phyloP scores from a whole-genome alignment of 108 stramenopile species.

The Conticribra guillardii region DNA sequence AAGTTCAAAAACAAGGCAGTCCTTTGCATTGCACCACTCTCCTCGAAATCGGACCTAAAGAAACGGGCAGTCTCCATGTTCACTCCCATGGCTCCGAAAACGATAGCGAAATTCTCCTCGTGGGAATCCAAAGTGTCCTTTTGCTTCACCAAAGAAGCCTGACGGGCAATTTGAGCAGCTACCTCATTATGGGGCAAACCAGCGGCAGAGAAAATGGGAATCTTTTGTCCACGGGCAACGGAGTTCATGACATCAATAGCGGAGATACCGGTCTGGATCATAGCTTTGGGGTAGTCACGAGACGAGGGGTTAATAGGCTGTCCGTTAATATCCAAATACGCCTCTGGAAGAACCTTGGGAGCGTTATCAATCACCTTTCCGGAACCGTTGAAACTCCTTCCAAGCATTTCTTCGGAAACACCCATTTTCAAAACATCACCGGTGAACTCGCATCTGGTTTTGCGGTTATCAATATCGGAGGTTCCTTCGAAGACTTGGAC shows the following conservation, averaged over 20 bases:
- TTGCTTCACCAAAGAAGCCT: slow-evolving; percentile 97
- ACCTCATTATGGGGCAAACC: slow-evolving; percentile 99
- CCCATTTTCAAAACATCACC: slow-evolving; percentile 99
- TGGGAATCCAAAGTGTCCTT: slow-evolving; percentile 97
- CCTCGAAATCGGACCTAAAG: slow-evolving; percentile 99
- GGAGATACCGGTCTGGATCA: slow-evolving; percentile 99
- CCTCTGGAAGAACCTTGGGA: slow-evolving; percentile 99
- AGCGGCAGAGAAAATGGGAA: slow-evolving; percentile 99
- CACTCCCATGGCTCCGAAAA: slow-evolving; percentile 99
- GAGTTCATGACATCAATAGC: slow-evolving; percentile 99
- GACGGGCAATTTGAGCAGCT: slow-evolving; percentile 99
- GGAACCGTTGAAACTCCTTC: slow-evolving; percentile 98
- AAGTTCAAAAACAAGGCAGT: slow-evolving; percentile 99
- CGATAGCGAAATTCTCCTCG: slow-evolving; percentile 99
- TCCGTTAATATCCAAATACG: slow-evolving; percentile 99
- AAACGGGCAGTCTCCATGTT: slow-evolving; percentile 99
- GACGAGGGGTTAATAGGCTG: slow-evolving; percentile 99
- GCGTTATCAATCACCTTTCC: slow-evolving; percentile 98
- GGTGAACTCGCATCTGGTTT: slow-evolving; percentile 97
- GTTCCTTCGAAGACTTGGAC: slow-evolving; percentile 99
- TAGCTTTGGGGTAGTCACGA: slow-evolving; percentile 99
- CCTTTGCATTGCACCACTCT: slow-evolving; percentile 98
- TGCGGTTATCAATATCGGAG: slow-evolving; percentile 98
- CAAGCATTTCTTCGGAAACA: slow-evolving; percentile 99
- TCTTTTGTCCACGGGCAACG: slow-evolving; percentile 99